phyloP scores from a whole-genome alignment of 139 green algal genomes.

The Chlamydomonas sp. region DNA sequence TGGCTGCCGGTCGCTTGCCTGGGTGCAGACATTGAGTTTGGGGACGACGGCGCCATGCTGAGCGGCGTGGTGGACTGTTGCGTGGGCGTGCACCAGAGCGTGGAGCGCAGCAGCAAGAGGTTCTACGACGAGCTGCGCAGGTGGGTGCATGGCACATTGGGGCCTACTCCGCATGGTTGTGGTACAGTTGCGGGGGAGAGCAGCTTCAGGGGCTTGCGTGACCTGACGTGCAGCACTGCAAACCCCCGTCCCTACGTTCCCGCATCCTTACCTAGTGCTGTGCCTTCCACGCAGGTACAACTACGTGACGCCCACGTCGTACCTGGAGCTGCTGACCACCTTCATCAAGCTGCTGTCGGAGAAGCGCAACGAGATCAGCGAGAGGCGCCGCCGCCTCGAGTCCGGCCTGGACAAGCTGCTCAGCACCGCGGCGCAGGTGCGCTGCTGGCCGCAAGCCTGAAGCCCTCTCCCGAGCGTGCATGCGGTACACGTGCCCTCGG shows the following conservation, averaged over 20 bases:
- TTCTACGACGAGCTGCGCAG: conserved; percentile 79
- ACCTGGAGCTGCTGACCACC: conserved; percentile 76
- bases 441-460: too few species aligned
- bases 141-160: background rate
- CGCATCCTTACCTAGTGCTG: too few species aligned
- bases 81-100: conserved; percentile 75
- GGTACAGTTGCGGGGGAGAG: background rate
- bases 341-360: conserved; percentile 69
- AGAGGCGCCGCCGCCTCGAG: conserved; percentile 65
- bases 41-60: conserved; percentile 26
- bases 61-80: conserved; percentile 66
- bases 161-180: background rate
- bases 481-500: too few species aligned
- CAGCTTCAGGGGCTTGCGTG: too few species aligned
- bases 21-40: conserved; percentile 22
- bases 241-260: too few species aligned
- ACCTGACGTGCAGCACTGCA: too few species aligned
- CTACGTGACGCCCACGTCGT: conserved; percentile 74
- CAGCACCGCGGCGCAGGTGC: conserved; percentile 59
- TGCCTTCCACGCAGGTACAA: conserved; percentile 49
- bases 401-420: conserved; percentile 83
- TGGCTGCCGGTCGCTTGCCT: too few species aligned
- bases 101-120: conserved; percentile 64
- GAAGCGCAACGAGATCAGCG: conserved; percentile 67
- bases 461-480: too few species aligned